These are phyloP conservation scores for Selaginella moellendorffii DNA, from an alignment of 75 land plant species.

Conservation along the genomic window DNA sequence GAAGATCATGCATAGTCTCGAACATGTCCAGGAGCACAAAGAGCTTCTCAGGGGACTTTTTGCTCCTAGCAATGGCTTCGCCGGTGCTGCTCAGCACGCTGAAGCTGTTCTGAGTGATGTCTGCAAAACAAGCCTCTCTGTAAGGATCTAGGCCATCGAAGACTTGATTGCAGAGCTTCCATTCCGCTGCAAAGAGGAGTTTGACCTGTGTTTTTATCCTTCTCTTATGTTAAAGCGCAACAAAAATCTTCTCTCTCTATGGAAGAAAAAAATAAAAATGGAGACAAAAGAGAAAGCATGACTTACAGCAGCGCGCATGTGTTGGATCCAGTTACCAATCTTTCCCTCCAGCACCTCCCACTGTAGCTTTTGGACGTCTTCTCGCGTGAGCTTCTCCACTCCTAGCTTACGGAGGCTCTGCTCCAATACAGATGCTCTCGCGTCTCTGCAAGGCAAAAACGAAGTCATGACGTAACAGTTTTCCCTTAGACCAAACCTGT, in stretches of 20 bases:
- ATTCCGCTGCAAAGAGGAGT: slow-evolving; percentile 61
- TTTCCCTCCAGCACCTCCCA: slow-evolving; percentile 87
- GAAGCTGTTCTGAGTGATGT: slow-evolving; percentile 59
- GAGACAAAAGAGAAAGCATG: slow-evolving; percentile 7
- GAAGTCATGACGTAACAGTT: too few species aligned
- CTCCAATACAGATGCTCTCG: slow-evolving; percentile 55
- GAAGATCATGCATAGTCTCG: slow-evolving; percentile 90
- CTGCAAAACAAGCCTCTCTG: slow-evolving; percentile 65
- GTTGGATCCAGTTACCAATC: slow-evolving; percentile 85
- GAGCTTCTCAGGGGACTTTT: slow-evolving; percentile 86
- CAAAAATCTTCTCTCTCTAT: too few species aligned
- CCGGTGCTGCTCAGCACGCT: slow-evolving; percentile 75
- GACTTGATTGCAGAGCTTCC: slow-evolving; percentile 77
- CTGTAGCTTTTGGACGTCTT: slow-evolving; percentile 84
- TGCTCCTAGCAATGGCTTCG: slow-evolving; percentile 82
- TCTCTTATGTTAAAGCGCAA: too few species aligned
- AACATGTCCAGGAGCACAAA: slow-evolving; percentile 92
- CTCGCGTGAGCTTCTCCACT: slow-evolving; percentile 76
- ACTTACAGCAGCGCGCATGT: slow-evolving; percentile 78
- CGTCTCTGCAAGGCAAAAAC: slow-evolving; percentile 34
- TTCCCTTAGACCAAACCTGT: slow-evolving; percentile 31
- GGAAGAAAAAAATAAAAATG: too few species aligned
- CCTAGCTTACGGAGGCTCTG: slow-evolving; percentile 71
- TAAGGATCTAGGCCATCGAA: slow-evolving; percentile 51
- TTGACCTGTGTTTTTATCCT: slow-evolving; percentile 53